Conservation (phyloP, 2,329 filamentous ascomycete species). For the Biscogniauxia sp. region DNA sequence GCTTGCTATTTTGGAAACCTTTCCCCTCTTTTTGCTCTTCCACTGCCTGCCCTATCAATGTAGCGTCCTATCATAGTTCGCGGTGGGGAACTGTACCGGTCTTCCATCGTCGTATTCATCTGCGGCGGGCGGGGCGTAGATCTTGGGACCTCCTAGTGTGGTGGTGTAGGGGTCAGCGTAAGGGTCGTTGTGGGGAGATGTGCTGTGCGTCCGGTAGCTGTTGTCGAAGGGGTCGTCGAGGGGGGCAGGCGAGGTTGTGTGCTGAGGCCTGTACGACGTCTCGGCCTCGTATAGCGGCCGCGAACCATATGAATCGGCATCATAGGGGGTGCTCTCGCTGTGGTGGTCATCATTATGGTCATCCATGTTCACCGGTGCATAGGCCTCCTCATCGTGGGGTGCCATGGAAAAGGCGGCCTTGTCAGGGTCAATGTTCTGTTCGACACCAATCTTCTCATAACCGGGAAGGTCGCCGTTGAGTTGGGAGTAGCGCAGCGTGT, state of each 20-base stretch:
- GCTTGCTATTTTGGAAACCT: too few species aligned
- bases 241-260: conserved; percentile 31
- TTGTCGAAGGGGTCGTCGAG: conserved; percentile 39
- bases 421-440: conserved; percentile 62
- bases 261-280: conserved; percentile 45
- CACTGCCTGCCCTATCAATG: conserved; percentile 25
- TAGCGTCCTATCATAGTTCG: conserved; percentile 53
- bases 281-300: conserved; percentile 47
- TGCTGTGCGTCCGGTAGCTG: conserved; percentile 43
- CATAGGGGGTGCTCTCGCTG: conserved; percentile 31
- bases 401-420: conserved; percentile 68
- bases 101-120: conserved; percentile 45
- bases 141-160: conserved; percentile 24
- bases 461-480: conserved; percentile 61
- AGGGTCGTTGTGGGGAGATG: conserved; percentile 27
- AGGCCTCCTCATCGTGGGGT: conserved; percentile 64
- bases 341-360: conserved; percentile 47
- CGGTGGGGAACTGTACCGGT: conserved; percentile 55
- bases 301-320: conserved; percentile 33
- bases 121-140: conserved; percentile 40
- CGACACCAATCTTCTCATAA: conserved; percentile 49
- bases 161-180: conserved; percentile 29
- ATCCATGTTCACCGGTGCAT: conserved; percentile 59
- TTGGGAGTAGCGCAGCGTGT: conserved; percentile 60
- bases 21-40: background rate